Percentiles rank a stretch among this genome's conserved stretches.
phyloP scores from a whole-genome alignment of 2,329 filamentous ascomycete species.

The Orbilia blumenaviensis region DNA sequence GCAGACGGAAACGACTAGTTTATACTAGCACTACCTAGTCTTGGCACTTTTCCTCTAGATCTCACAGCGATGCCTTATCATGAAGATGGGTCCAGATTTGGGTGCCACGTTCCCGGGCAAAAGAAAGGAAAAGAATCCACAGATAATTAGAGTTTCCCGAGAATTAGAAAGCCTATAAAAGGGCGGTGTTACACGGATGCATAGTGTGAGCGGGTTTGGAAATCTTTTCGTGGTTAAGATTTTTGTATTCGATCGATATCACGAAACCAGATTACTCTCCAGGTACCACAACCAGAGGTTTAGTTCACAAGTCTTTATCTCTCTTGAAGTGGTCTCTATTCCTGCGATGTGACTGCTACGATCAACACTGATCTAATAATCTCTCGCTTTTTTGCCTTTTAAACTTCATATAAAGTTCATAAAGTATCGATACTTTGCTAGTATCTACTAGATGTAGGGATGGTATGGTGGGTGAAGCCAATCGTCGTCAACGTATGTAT shows the following conservation, averaged over 20 bases:
- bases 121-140: neutral
- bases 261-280: neutral
- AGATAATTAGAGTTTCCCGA: neutral
- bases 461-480: constrained; percentile 29
- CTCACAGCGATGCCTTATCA: neutral
- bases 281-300: neutral
- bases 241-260: neutral
- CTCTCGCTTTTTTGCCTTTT: neutral
- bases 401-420: neutral
- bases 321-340: neutral
- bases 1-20: constrained; percentile 2
- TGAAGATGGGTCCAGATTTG: neutral
- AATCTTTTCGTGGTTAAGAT: neutral
- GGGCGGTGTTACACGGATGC: neutral
- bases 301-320: neutral
- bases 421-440: neutral
- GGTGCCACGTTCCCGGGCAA: constrained; percentile 1
- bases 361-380: neutral
- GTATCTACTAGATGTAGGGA: neutral
- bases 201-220: neutral
- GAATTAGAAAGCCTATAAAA: neutral
- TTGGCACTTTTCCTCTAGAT: neutral
- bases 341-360: neutral
- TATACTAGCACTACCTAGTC: neutral
- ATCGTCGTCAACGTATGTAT: constrained; percentile 13